Evolutionary conservation across 192 early-diverging fungal species (phyloP), one percentile per base, ranked within the genome.

Genomic region (Podila minutissima): DNA sequence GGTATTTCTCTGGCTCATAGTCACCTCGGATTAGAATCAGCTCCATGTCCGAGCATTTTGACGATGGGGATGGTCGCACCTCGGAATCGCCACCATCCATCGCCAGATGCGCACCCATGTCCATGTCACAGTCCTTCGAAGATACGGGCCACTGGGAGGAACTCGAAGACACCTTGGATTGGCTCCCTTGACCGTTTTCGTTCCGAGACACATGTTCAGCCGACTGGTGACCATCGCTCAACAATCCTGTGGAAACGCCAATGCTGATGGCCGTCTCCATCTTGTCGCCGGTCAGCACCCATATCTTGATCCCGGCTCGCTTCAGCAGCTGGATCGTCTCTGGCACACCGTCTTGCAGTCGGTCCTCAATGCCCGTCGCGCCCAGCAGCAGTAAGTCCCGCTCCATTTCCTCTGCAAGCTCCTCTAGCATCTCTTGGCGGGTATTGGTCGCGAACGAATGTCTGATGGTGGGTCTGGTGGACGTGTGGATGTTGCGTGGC

Each of bases 211-310:
- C 64, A 8, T 13, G 10, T 46, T 24, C 64, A 9, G 0, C 48
- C 15, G 22, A 10, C 11, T 50, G 35, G 26, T 31, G 24, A 19
- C 17, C 24, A 15, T 86, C 75, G 13, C 72, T 88, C 15, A 94
- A 82, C 10, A 95, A 78, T 60, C 90, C 91, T 68, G 91, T 91
- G 0, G 93, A 90, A 55, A 92, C 89, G 0, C 93, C 93, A 85
- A 94, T 94, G 66, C 92, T 93, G 74, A 94, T 93, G 1, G 93
- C 93, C 10, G 93, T 94, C 62, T 94, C 93, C 72, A 92, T 83
- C 67, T 94, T 94, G 82, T 94, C 94, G 9, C 92, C 93, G 0
- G 93, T 94, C 62, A 94, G 73, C n/a, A 94, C 92, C 93, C 93
- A 94, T 28, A 94, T 68, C 73, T 93, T 93, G 41, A 94, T 89